A percentile compares a stretch with the other conserved stretches of the same genome.
Evolutionary conservation across 345 rosid genomes (phyloP).

Genomic region (Pugionium cornutum): DNA sequence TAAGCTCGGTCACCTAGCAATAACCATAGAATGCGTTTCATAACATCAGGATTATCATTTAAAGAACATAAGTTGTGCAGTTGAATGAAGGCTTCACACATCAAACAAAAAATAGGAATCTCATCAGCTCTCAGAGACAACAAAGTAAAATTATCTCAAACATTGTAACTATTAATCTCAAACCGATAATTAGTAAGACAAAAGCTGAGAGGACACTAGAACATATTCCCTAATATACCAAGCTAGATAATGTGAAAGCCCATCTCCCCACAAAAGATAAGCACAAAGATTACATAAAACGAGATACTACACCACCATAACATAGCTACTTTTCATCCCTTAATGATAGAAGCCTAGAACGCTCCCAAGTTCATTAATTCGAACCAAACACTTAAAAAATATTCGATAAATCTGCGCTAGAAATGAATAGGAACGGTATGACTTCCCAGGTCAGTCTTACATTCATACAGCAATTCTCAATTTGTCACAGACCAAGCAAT

Average conservation of each 20-base stretch:
- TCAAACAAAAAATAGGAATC: conserved; percentile 3
- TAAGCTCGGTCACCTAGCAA: conserved; percentile 1
- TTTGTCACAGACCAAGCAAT: conserved; percentile 13
- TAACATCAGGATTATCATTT: not conserved
- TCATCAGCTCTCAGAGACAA: conserved; percentile 4
- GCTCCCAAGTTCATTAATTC: not conserved
- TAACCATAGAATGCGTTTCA: not conserved
- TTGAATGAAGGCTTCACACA: not conserved
- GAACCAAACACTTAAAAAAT: not conserved
- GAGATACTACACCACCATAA: not conserved
- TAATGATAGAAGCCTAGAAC: not conserved
- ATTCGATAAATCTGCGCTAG: not conserved
- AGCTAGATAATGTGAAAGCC: conserved; percentile 4
- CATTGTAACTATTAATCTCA: not conserved
- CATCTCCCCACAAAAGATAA: conserved; percentile 2
- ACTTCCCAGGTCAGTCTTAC: conserved; percentile 13
- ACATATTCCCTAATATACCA: conserved; percentile 1
- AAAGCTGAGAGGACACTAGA: not conserved
- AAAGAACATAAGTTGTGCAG: not conserved
- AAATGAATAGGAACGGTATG: not conserved
- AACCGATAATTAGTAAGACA: not conserved
- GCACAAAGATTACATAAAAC: not conserved
- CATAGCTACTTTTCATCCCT: not conserved
- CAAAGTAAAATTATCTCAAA: conserved; percentile 7
- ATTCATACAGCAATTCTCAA: conserved; percentile 12